Conservation (phyloP, 2,329 filamentous ascomycete genomes). For the Pyrenophora tritici-repentis region DNA sequence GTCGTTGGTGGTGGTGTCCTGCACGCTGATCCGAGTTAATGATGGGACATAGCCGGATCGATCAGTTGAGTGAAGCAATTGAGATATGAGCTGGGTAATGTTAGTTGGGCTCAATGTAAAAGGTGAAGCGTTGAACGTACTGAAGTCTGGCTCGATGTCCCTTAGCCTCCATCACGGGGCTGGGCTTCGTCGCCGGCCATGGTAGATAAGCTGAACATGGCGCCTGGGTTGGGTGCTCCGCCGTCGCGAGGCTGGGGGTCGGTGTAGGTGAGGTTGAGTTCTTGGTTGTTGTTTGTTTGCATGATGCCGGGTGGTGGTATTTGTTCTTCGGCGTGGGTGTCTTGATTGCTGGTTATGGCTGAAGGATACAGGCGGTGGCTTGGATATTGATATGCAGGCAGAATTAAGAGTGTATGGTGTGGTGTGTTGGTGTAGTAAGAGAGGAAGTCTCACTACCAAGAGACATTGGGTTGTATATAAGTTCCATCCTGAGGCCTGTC, state of each 20-base stretch:
- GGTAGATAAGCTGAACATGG: slow-evolving; percentile 19
- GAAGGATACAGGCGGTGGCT: slow-evolving; percentile 18
- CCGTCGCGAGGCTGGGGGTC: slow-evolving; percentile 41
- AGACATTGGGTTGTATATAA: slow-evolving; percentile 21
- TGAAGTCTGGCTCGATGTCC: background rate
- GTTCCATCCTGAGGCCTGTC: slow-evolving; percentile 30
- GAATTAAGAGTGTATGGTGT: slow-evolving; percentile 15
- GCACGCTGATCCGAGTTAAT: slow-evolving; percentile 1
- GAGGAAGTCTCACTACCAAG: slow-evolving; percentile 14
- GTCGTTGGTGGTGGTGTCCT: slow-evolving; percentile 1
- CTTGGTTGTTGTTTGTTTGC: slow-evolving; percentile 16
- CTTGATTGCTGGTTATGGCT: slow-evolving; percentile 16
- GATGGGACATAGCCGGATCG: background rate
- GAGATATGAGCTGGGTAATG: slow-evolving; percentile 7
- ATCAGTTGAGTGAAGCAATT: background rate
- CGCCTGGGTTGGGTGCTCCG: slow-evolving; percentile 35
- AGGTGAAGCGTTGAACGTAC: slow-evolving; percentile 11
- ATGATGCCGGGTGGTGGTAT: slow-evolving; percentile 20
- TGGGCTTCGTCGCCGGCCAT: slow-evolving; percentile 26
- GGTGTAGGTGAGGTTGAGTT: slow-evolving; percentile 16
- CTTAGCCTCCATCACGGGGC: slow-evolving; percentile 42
- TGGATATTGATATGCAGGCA: slow-evolving; percentile 12
- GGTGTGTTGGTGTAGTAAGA: background rate
- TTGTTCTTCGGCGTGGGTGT: slow-evolving; percentile 1
- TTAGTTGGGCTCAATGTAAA: slow-evolving; percentile 14